phyloP scores from a whole-genome alignment of 2,329 filamentous ascomycete species.

The Niveomyces coronatus region DNA sequence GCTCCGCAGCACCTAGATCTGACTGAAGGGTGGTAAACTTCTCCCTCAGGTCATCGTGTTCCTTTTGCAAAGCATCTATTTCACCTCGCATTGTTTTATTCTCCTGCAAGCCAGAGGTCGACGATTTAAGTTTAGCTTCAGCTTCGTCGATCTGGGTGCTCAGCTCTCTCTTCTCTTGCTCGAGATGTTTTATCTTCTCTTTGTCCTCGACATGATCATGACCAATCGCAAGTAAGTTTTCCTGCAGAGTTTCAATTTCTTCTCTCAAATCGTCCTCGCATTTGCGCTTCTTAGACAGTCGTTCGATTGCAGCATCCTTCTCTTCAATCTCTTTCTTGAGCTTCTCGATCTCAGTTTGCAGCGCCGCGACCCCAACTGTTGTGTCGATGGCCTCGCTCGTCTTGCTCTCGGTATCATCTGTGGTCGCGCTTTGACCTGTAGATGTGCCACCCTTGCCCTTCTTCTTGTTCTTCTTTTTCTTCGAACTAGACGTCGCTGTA shows the following conservation, averaged over 20 bases:
- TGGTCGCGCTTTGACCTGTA: constrained; percentile 13
- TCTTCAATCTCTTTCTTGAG: constrained; percentile 45
- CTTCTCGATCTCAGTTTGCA: constrained; percentile 39
- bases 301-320: constrained; percentile 65
- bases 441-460: constrained; percentile 63
- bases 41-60: constrained; percentile 58
- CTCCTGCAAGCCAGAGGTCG: constrained; percentile 26
- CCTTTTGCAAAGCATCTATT: constrained; percentile 41
- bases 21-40: constrained; percentile 63
- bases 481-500: constrained; percentile 18
- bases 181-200: constrained; percentile 61
- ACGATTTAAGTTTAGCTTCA: constrained; percentile 55
- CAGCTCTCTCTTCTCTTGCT: constrained; percentile 56
- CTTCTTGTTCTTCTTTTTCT: constrained; percentile 65
- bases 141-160: constrained; percentile 52
- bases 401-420: constrained; percentile 25
- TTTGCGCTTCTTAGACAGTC: constrained; percentile 57
- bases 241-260: constrained; percentile 74
- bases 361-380: constrained; percentile 23
- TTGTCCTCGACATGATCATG: constrained; percentile 78
- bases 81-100: constrained; percentile 50
- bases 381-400: constrained; percentile 25
- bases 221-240: constrained; percentile 69
- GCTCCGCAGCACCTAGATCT: constrained; percentile 75
- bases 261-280: constrained; percentile 72